Evolutionary conservation across 2,329 filamentous ascomycete species (phyloP).

Genomic region (Neofusicoccum cordaticola): DNA sequence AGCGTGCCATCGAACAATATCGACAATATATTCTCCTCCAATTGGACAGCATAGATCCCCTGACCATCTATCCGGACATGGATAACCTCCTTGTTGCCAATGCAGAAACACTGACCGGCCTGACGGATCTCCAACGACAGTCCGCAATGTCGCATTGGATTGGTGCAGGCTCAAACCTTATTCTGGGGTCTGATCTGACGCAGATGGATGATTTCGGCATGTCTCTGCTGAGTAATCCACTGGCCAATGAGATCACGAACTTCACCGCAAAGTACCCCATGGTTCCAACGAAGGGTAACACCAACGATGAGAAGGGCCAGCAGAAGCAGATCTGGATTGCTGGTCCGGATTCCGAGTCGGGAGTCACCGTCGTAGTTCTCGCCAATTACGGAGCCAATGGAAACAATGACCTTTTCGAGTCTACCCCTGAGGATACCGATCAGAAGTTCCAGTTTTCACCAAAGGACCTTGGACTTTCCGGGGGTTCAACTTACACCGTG

Average conservation of each 20-base stretch:
- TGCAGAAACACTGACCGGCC: slow-evolving; percentile 22
- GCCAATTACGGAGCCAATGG: slow-evolving; percentile 27
- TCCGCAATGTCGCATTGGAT: slow-evolving; percentile 31
- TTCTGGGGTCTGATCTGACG: slow-evolving; percentile 28
- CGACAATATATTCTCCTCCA: slow-evolving; percentile 26
- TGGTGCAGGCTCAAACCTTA: slow-evolving; percentile 29
- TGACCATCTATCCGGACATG: slow-evolving; percentile 29
- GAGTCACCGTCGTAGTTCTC: slow-evolving; percentile 24
- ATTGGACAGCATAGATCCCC: slow-evolving; percentile 18
- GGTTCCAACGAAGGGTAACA: slow-evolving; percentile 22
- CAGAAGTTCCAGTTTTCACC: not conserved
- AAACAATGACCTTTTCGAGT: not conserved
- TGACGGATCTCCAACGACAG: slow-evolving; percentile 25
- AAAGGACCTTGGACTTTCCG: not conserved
- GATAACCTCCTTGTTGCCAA: slow-evolving; percentile 30
- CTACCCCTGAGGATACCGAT: not conserved
- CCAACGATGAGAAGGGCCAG: slow-evolving; percentile 23
- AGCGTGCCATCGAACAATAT: slow-evolving; percentile 32
- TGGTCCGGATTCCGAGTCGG: slow-evolving; percentile 20
- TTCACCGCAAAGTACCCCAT: slow-evolving; percentile 26
- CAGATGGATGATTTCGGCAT: slow-evolving; percentile 13
- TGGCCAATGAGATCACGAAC: slow-evolving; percentile 21
- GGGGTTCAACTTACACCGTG: not conserved
- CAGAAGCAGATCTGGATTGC: slow-evolving; percentile 30
- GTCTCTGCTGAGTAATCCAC: slow-evolving; percentile 22